These are phyloP conservation scores for Gautieria morchelliformis DNA, from an alignment of 768 basidiomycete species.

Conservation along the genomic window DNA sequence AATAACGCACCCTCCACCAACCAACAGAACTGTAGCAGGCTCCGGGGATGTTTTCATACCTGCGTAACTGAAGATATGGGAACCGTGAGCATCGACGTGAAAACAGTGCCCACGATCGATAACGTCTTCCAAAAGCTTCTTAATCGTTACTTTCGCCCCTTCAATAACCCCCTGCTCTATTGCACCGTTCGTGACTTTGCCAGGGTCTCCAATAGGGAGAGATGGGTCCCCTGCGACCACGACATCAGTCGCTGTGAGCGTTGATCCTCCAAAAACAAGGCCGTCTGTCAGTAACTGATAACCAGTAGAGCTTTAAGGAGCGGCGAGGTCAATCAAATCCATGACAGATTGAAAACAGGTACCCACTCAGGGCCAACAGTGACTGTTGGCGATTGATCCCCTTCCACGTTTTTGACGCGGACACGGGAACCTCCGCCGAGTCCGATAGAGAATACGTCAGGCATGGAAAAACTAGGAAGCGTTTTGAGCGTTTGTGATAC, in stretches of 20 bases:
- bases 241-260: constrained; percentile 54
- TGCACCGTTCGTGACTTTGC: constrained; percentile 6
- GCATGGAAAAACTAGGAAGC: constrained; percentile 19
- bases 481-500: not conserved
- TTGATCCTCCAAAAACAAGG: constrained; percentile 44
- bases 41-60: constrained; percentile 55
- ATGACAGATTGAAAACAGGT: not conserved
- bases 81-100: not conserved
- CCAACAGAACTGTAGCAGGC: constrained; percentile 48
- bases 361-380: constrained; percentile 59
- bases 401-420: constrained; percentile 14
- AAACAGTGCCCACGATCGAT: constrained; percentile 27
- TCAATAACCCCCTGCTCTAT: constrained; percentile 14
- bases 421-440: constrained; percentile 57
- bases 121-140: constrained; percentile 33
- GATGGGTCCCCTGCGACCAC: constrained; percentile 32
- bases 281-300: constrained; percentile 41
- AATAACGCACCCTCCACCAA: constrained; percentile 58
- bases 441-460: constrained; percentile 37
- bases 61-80: not conserved
- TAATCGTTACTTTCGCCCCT: constrained; percentile 32
- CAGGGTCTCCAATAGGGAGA: constrained; percentile 21
- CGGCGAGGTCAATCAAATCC: not conserved
- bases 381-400: constrained; percentile 26
- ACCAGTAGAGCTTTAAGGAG: constrained; percentile 22